Evolutionary conservation across 2,329 filamentous ascomycete species (phyloP).

Genomic region (Penicillium italicum): DNA sequence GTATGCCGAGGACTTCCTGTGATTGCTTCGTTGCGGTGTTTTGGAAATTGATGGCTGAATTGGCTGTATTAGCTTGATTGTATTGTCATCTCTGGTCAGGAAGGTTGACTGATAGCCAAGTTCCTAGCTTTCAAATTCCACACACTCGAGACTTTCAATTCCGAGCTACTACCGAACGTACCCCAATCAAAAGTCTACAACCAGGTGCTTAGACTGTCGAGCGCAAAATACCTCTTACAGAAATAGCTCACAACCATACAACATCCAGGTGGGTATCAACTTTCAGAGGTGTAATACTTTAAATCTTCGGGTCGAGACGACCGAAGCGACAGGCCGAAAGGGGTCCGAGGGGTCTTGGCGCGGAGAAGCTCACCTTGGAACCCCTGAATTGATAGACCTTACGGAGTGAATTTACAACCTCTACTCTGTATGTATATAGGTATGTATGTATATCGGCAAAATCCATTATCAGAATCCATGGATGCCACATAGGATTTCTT

Average conservation of each 20-base stretch:
- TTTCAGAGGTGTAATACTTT: too few relatives aligned
- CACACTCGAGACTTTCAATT: too few relatives aligned
- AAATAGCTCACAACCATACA: too few relatives aligned
- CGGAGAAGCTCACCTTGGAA: constrained; percentile 4
- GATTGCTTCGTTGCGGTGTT: background rate
- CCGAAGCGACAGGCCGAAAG: constrained; percentile 13
- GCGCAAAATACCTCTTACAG: too few relatives aligned
- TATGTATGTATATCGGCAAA: background rate
- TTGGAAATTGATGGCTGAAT: background rate
- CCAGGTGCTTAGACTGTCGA: too few relatives aligned
- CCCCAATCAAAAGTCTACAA: too few relatives aligned
- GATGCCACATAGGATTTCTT: background rate
- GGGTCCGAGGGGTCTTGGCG: background rate
- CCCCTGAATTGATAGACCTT: background rate
- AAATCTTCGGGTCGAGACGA: constrained; percentile 18
- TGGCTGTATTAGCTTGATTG: background rate
- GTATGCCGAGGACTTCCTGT: constrained; percentile 12
- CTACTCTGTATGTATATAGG: too few relatives aligned
- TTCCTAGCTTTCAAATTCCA: too few relatives aligned
- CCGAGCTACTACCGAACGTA: too few relatives aligned
- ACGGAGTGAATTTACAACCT: background rate
- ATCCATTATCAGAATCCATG: background rate
- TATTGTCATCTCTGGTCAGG: background rate
- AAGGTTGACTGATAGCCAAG: too few relatives aligned
- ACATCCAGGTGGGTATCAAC: too few relatives aligned